A percentile compares a stretch with the other conserved stretches of the same genome.
These are phyloP conservation scores for Dionaea muscipula DNA, from an alignment of 179 eudicot genomes.

Conservation along the genomic window DNA sequence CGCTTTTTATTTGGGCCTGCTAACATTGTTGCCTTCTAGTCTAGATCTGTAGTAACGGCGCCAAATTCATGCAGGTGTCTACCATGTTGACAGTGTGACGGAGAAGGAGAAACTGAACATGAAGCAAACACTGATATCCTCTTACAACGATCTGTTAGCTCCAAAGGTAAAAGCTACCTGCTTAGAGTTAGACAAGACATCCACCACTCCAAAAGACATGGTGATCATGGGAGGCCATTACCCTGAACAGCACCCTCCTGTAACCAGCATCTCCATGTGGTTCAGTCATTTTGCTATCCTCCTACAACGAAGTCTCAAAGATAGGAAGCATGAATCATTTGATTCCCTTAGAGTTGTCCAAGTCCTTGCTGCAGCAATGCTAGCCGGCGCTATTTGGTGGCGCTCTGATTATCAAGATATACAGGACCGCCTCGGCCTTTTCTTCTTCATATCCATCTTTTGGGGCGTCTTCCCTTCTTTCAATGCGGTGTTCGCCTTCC, in stretches of 20 bases:
- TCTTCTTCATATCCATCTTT: constrained; percentile 74
- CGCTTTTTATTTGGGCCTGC: too few relatives aligned
- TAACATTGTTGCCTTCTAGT: too few relatives aligned
- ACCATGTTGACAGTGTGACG: constrained; percentile 33
- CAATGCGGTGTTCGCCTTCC: constrained; percentile 83
- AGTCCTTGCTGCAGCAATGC: constrained; percentile 53
- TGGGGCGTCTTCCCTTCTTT: constrained; percentile 96
- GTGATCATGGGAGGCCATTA: not conserved
- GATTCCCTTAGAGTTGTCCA: constrained; percentile 71
- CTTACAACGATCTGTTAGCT: constrained; percentile 46
- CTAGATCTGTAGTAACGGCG: not conserved
- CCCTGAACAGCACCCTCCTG: constrained; percentile 9
- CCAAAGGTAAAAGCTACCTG: constrained; percentile 54
- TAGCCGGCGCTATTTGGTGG: constrained; percentile 91
- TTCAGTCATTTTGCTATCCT: constrained; percentile 52
- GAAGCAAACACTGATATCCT: constrained; percentile 51
- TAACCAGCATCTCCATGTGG: constrained; percentile 31
- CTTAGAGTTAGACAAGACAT: constrained; percentile 13
- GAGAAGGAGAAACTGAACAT: constrained; percentile 53
- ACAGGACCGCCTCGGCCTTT: constrained; percentile 76
- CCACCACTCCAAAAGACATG: constrained; percentile 3
- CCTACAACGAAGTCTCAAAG: constrained; percentile 66
- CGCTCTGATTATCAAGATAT: constrained; percentile 48
- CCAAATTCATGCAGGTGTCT: constrained; percentile 36
- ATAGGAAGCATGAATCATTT: constrained; percentile 72